Evolutionary conservation across 225 moss, liverwort and hornwort species (phyloP), one percentile per base, ranked within the genome.

Genomic region (Pseudisothecium myosuroides): DNA sequence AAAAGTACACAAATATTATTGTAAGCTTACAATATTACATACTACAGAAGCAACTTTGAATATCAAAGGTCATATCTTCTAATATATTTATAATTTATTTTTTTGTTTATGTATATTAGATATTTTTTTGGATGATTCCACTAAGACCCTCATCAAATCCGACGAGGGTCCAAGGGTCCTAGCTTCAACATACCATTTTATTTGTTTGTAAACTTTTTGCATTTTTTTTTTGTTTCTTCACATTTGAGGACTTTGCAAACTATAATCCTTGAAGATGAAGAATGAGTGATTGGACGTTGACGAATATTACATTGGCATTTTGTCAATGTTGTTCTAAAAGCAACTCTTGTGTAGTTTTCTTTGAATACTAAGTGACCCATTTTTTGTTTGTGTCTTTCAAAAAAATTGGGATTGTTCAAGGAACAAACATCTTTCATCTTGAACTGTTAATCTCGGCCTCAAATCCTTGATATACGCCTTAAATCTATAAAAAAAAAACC

Each of bases 91-190:
- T 64, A 17, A 32, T 32, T 34, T 64, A 17, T 64, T 32, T 31
- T 31, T 64, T 37, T 37, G 6, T 10, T 66, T 37, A 37, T 3
- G 5, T 20, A 67, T 21, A 37, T 67, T 21, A 2, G 4, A n/a
- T 67, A n/a, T 6, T 17, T 34, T 34, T 22, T 6, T 11, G 20
- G 18, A 18, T 34, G 10, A 36, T 65, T 65, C 34, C 3, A n/a
- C 18, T 7, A 17, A 4, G 17, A 34, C 37, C 67, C 19, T 67
- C 7, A 1, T 67, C 6, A 11, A 6, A 68, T 66, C 6, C 1
- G 1, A 5, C 10, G 4, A 17, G 9, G 17, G 17, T 18, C 18
- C 1, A 0, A 0, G 11, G 7, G 3, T n/a, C 4, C 12, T 68
- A 22, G 22, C 4, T 68, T 68, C 12, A n/a, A 68, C 4, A 22